Conservation (phyloP, 2,329 filamentous ascomycete genomes). For the Xenoacremonium recifei region DNA sequence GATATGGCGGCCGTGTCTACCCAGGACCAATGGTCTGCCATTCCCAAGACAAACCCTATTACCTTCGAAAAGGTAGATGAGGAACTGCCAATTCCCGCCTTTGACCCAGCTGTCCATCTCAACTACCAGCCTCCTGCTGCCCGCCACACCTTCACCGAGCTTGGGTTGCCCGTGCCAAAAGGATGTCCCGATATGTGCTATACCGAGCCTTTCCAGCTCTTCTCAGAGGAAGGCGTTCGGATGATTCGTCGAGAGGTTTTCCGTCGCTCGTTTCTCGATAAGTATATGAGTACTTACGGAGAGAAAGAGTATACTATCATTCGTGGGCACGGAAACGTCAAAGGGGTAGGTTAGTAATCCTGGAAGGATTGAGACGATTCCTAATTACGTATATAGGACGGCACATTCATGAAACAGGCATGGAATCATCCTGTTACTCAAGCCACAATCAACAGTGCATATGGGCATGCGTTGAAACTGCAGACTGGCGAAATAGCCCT, state of each 20-base stretch:
- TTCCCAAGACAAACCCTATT: background rate
- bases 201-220: constrained; percentile 9
- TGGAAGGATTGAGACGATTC: background rate
- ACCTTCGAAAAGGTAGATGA: background rate
- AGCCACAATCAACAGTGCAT: constrained; percentile 5
- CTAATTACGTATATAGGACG: constrained; percentile 1
- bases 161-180: constrained; percentile 7
- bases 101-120: constrained; percentile 2
- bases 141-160: constrained; percentile 5
- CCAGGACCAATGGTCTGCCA: background rate
- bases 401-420: constrained; percentile 6
- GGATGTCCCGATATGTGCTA: constrained; percentile 8
- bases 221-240: constrained; percentile 8
- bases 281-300: constrained; percentile 5
- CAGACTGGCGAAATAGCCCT: constrained; percentile 4
- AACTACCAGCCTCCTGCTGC: constrained; percentile 1
- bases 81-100: background rate
- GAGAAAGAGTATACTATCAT: constrained; percentile 2
- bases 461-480: constrained; percentile 3
- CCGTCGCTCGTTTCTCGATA: constrained; percentile 6
- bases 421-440: constrained; percentile 7
- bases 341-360: background rate
- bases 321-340: background rate
- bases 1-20: no score
- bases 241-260: constrained; percentile 10